Evolutionary conservation across 305 asterid genomes (phyloP), one percentile per base, ranked within the genome.

Genomic region (Solanum aculeatissimum): DNA sequence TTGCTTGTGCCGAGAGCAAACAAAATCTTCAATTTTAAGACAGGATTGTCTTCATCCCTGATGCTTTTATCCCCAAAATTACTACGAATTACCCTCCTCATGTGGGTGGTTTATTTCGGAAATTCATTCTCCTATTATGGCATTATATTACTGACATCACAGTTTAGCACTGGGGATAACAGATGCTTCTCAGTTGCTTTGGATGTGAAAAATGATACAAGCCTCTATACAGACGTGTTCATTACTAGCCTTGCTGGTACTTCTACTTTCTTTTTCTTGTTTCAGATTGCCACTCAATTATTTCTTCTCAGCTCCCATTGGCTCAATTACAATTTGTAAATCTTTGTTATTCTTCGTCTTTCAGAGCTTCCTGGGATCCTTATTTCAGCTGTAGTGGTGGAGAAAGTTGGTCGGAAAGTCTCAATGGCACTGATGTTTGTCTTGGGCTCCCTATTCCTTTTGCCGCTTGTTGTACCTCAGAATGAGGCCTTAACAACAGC

Each of bases 361-460:
- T 29, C 98, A 95, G 98, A 95, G 94, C 88, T 94, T 90, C 98
- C 98, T 68, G 99, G 99, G 84, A 87, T 96, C 80, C 84, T 92
- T 65, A 58, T 96, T 82, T 88, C 95, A 51, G 95, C 92, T 68
- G 55, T 93, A 78, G 89, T 93, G 15, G 93, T 96, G 87, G 99
- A 96, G 86, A 92, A 91, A 91, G 82, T 92, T 21, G 99, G 98
- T 69, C 97, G 98, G 58, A 96, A 93, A 89, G 70, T 87, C 81
- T 93, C 93, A 85, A 95, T 96, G 98, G 90, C 86, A 47, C 85
- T 91, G 84, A 93, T 96, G 95, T 90, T 90, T 53, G 83, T 85
- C 51, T 77, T 90, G 7, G 89, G 95, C 77, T 85, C 91, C 68
- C 9, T 89, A 32, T 87, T 93, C 51, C 91, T 96, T 23, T 84